phyloP scores from a whole-genome alignment of 441 rosid genomes.

The Iberis amara region DNA sequence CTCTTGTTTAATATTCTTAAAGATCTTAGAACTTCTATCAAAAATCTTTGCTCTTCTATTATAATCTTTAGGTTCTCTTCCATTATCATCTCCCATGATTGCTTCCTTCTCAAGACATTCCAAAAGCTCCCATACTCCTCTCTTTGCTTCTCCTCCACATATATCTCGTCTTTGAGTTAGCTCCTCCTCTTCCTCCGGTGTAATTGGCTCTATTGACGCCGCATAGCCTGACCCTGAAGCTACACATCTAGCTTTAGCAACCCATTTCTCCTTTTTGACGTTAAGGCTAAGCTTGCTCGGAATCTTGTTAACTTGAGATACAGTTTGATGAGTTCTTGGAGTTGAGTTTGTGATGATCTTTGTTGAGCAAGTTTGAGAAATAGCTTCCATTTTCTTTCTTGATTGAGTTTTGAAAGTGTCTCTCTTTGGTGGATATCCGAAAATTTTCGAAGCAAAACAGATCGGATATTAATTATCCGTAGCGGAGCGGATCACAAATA shows the following conservation, averaged over 20 bases:
- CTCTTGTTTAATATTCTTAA: conserved; percentile 50
- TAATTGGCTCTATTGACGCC: conserved; percentile 37
- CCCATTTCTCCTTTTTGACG: neutral
- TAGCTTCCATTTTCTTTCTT: conserved; percentile 18
- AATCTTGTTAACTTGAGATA: neutral
- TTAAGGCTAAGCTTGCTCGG: conserved; percentile 6
- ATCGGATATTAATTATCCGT: too few species aligned
- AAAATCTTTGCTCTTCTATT: conserved; percentile 75
- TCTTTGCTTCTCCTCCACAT: conserved; percentile 29
- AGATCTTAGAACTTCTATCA: conserved; percentile 56
- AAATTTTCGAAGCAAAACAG: too few species aligned
- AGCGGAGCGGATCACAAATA: too few species aligned
- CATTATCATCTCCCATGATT: conserved; percentile 78
- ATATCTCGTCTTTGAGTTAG: conserved; percentile 26
- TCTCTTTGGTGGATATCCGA: conserved; percentile 9
- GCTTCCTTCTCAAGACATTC: conserved; percentile 33
- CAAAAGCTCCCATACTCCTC: conserved; percentile 32
- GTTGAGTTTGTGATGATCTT: conserved; percentile 23
- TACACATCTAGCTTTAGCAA: conserved; percentile 27
- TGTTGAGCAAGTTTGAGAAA: conserved; percentile 17
- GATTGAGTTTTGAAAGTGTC: neutral
- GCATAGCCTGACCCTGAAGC: conserved; percentile 29
- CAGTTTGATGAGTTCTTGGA: conserved; percentile 7
- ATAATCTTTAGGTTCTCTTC: conserved; percentile 66
- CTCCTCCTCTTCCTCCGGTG: conserved; percentile 30